Base-by-base conservation (phyloP, 2,329 filamentous ascomycete species). In the Paraconiothyrium sp. region DNA sequence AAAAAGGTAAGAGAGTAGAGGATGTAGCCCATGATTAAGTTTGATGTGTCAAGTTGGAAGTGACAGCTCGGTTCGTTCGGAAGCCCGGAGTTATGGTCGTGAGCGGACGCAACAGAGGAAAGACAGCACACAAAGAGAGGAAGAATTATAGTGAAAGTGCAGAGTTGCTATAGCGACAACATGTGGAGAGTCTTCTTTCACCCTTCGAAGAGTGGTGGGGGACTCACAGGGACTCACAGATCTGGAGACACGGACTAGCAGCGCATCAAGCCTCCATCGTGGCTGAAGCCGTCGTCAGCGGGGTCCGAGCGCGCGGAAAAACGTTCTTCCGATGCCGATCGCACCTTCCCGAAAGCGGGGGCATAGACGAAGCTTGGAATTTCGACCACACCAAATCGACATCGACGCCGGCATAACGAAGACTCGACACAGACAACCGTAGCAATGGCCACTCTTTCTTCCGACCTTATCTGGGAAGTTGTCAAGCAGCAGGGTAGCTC, bases 391-490 rank as follows among this genome's bases (percentile, higher is more conserved):
- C 54, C 59, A 58, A 55, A 52, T n/a, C 35, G 10, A 60, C 51
- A 34, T 46, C 46, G 69, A 69, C 62, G 27, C 51, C 34, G 67
- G 65, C 48, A 51, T 51, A 30, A 37, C 61, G 59, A 57, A 63
- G 39, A 68, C 69, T 71, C 68, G 63, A 67, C 71, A 69, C 64
- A 62, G 47, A 59, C 55, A 57, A 74, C 68, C 69, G 69, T 70
- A 69, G 67, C 67, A 76, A 85, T 83, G 81, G 84, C 88, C 74
- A 82, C 89, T 86, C 86, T 97, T 80, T 96, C 93, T 82, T 84
- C 90, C 80, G 94, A 97, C 85, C 88, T 97, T 77, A 85, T 97
- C 87, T 98, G 94, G 94, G 91, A 94, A 88, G 85, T 96, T 83
- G 90, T 90, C 79, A 97, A 94, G 93, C 84, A 85, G 84, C 85